Conservation (phyloP, 495 filamentous ascomycete genomes). For the Trichoderma virens region DNA sequence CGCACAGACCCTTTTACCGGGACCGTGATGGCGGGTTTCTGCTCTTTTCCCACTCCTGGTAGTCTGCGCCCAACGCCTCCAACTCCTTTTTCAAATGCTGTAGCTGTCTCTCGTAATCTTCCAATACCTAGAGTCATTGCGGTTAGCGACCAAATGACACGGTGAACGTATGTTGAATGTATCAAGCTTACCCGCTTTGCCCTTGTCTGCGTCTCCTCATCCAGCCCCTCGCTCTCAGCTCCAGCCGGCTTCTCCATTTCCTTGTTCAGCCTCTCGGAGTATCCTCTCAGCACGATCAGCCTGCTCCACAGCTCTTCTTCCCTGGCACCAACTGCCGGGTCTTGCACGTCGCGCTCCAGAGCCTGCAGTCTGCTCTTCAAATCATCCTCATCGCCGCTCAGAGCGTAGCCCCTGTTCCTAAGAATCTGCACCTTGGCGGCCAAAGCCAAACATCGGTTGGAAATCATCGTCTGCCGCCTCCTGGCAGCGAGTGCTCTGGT, state of each 20-base stretch:
- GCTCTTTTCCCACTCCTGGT: constrained; percentile 64
- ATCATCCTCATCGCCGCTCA: constrained; percentile 86
- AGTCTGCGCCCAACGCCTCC: constrained; percentile 68
- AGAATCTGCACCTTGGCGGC: constrained; percentile 89
- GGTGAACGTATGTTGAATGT: background rate
- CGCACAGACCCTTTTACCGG: background rate
- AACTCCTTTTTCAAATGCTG: constrained; percentile 77
- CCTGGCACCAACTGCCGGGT: constrained; percentile 74
- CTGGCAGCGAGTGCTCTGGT: constrained; percentile 73
- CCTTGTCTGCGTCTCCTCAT: constrained; percentile 66
- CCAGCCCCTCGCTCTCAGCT: constrained; percentile 25
- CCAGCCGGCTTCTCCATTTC: constrained; percentile 64
- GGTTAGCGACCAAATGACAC: constrained; percentile 18
- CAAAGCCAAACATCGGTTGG: constrained; percentile 72
- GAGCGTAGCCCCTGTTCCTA: constrained; percentile 83
- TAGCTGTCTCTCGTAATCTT: constrained; percentile 84
- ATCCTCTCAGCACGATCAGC: constrained; percentile 75
- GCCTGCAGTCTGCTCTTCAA: constrained; percentile 73
- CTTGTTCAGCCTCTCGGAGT: constrained; percentile 66
- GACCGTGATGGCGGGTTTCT: constrained; percentile 27
- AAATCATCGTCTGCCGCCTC: constrained; percentile 70
- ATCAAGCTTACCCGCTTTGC: constrained; percentile 68
- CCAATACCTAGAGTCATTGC: constrained; percentile 57
- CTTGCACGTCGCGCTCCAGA: constrained; percentile 68
- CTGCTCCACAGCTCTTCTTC: constrained; percentile 96